Conservation (phyloP, 2,329 filamentous ascomycete genomes). For the Aspergillus fumigatiaffinis region DNA sequence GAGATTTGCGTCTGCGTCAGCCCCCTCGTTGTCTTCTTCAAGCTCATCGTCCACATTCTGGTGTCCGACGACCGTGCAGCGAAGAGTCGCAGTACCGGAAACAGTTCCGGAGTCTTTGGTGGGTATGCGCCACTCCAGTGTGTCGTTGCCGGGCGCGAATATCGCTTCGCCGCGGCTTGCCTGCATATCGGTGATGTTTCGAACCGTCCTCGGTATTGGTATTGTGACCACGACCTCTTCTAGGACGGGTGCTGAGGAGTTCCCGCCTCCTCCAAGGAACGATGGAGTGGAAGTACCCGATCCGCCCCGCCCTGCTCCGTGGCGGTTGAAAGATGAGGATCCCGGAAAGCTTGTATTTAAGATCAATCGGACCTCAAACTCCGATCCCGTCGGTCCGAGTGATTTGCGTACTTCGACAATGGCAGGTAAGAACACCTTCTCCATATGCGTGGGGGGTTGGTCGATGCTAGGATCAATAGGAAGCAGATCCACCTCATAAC, state of each 20-base stretch:
- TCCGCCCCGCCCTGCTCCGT: conserved; percentile 35
- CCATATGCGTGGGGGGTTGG: conserved; percentile 50
- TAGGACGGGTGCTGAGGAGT: conserved; percentile 57
- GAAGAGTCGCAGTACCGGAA: conserved; percentile 66
- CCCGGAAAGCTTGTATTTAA: conserved; percentile 64
- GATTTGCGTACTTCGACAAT: conserved; percentile 76
- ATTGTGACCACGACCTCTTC: conserved; percentile 76
- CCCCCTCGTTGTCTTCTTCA: conserved; percentile 37
- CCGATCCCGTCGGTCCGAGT: conserved; percentile 68
- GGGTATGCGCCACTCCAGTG: conserved; percentile 78
- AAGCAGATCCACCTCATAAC: conserved; percentile 89
- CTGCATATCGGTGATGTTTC: conserved; percentile 78
- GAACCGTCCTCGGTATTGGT: conserved; percentile 72
- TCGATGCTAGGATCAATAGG: conserved; percentile 62
- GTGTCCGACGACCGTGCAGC: conserved; percentile 74
- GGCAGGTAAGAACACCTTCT: conserved; percentile 75
- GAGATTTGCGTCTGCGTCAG: conserved; percentile 35
- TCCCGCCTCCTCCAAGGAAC: conserved; percentile 52
- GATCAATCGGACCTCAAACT: conserved; percentile 82
- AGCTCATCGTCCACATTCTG: conserved; percentile 47
- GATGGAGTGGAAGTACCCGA: conserved; percentile 48
- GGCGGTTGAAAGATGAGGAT: conserved; percentile 38
- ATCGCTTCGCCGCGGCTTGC: conserved; percentile 78
- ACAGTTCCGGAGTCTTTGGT: conserved; percentile 69
- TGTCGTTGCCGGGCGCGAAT: conserved; percentile 68